Base-by-base conservation (phyloP, 768 basidiomycete genomes). In the Russula earlei region DNA sequence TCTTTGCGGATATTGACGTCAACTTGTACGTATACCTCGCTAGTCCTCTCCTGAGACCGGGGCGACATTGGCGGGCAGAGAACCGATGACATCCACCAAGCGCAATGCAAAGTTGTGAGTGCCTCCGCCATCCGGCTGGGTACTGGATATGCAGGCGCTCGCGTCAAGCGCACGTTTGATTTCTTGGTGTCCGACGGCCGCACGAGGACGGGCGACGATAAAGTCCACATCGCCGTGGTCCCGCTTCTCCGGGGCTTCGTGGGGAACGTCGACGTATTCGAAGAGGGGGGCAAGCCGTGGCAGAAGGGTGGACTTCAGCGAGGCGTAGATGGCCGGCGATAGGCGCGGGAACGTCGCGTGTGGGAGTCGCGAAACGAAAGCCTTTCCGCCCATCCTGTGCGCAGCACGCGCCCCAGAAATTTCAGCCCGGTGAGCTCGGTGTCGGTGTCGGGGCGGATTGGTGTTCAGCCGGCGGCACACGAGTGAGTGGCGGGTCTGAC, bases 221-320 rank as follows among this genome's bases (percentile, higher is more conserved):
- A 86, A 77, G 65, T 88, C 87, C 22, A 89, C 63, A 63, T 89
- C 87, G 1, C 86, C 86, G 59, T 84, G 72, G 65, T 82, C 80
- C 0, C 50, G 42, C 65, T 88, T 88, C 59, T 76, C 80, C 14
- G 85, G 86, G 9, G 77, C 81, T 67, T 87, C 85, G 7, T 64
- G 64, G 1, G 86, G 84, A 3, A 82, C 74, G 12, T 70, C 72
- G 20, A 84, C 83, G 51, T 72, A 62, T 1, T 66, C 54, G 63
- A 81, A 88, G 19, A 83, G 68, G 8, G 69, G 62, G 37, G 68
- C 62, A 27, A 89, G 66, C 5, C 66, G 71, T 1, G 74, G 63
- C 1, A 67, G 58, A 4, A 82, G 64, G 19, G 71, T 74, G 1
- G 69, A 63, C 67, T 83, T 86, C 37, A 85, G 65, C 0, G 69